phyloP scores from a whole-genome alignment of 164 flowering plant genomes.

The Sextonia rubra region DNA sequence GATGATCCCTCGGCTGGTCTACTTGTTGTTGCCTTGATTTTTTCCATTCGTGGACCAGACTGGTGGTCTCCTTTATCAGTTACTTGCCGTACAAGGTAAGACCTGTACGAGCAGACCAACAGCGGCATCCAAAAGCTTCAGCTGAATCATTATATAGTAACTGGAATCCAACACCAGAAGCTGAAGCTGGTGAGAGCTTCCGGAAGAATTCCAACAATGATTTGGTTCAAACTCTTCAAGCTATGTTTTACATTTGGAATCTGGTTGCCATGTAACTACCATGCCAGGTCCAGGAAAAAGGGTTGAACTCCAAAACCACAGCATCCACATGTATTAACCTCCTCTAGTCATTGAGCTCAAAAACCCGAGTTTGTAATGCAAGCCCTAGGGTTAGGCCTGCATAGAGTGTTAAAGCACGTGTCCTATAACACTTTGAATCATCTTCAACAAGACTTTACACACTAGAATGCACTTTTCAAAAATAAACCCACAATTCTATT shows the following conservation, averaged over 20 bases:
- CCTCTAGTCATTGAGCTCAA: constrained; percentile 71
- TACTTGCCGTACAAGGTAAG: constrained; percentile 10
- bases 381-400: too few relatives aligned
- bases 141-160: background rate
- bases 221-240: constrained; percentile 24
- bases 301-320: constrained; percentile 3
- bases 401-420: too few relatives aligned
- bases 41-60: too few relatives aligned
- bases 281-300: constrained; percentile 48
- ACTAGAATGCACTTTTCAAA: too few relatives aligned
- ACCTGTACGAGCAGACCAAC: constrained; percentile 7
- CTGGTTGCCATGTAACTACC: constrained; percentile 55
- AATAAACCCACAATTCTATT: too few relatives aligned
- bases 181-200: background rate
- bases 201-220: background rate
- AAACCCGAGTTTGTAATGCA: too few relatives aligned
- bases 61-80: background rate
- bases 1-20: too few relatives aligned
- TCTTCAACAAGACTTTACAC: too few relatives aligned
- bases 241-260: too few relatives aligned
- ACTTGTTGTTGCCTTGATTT: too few relatives aligned
- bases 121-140: background rate
- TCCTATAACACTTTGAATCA: too few relatives aligned
- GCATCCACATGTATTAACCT: constrained; percentile 28
- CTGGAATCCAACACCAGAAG: background rate